phyloP scores from a whole-genome alignment of 495 filamentous ascomycete species.

The Annulohypoxylon moriforme region DNA sequence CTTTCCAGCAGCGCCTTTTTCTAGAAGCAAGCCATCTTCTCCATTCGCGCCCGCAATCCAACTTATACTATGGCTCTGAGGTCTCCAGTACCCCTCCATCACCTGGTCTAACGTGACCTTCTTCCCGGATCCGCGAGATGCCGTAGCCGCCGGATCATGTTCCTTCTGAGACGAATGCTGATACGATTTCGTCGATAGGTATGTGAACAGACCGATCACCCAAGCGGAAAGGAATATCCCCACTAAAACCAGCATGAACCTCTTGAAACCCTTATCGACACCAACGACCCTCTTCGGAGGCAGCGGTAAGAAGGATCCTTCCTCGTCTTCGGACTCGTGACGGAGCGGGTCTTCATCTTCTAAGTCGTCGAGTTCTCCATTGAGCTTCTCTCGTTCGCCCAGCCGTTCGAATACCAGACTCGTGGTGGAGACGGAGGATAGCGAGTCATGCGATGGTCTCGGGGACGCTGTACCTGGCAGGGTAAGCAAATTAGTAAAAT shows the following conservation, averaged over 20 bases:
- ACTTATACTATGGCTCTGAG: slow-evolving; percentile 75
- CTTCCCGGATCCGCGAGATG: slow-evolving; percentile 74
- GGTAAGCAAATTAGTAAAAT: slow-evolving; percentile 13
- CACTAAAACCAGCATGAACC: slow-evolving; percentile 74
- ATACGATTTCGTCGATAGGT: slow-evolving; percentile 74
- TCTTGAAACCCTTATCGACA: slow-evolving; percentile 70
- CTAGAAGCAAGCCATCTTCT: slow-evolving; percentile 86
- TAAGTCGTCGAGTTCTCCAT: slow-evolving; percentile 46
- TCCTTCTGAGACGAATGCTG: slow-evolving; percentile 67
- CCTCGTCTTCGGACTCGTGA: slow-evolving; percentile 55
- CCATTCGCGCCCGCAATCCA: slow-evolving; percentile 90
- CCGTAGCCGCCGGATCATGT: slow-evolving; percentile 76
- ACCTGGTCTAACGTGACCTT: slow-evolving; percentile 85
- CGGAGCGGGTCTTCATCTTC: slow-evolving; percentile 63
- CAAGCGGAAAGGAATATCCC: slow-evolving; percentile 78
- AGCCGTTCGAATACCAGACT: slow-evolving; percentile 82
- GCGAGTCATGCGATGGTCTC: slow-evolving; percentile 66
- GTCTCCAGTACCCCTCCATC: slow-evolving; percentile 75
- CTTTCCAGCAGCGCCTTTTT: slow-evolving; percentile 66
- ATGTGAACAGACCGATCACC: slow-evolving; percentile 80
- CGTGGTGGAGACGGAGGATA: slow-evolving; percentile 78
- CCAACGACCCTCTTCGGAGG: slow-evolving; percentile 43
- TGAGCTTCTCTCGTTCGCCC: slow-evolving; percentile 59
- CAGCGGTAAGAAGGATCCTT: slow-evolving; percentile 56
- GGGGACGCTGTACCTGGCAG: slow-evolving; percentile 41